Conservation (phyloP, 805 yeast genomes). For the Barnettozyma sp. region DNA sequence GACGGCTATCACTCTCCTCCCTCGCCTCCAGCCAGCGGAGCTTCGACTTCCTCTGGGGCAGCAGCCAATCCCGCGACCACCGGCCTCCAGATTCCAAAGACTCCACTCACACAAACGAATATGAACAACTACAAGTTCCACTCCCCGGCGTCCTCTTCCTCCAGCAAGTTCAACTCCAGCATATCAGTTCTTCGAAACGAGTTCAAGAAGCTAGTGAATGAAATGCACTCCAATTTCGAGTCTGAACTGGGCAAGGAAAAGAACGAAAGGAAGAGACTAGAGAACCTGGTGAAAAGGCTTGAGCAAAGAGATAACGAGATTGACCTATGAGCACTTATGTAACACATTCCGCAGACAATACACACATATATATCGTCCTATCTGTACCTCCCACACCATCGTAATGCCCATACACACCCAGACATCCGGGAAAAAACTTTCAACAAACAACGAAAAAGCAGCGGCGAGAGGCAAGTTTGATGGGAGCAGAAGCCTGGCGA, state of each 20-base stretch:
- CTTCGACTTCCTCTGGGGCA: no score
- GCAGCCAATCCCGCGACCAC: no score
- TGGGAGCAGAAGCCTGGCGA: no score
- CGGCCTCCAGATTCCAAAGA: conserved; percentile 16
- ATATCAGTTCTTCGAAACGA: conserved; percentile 58
- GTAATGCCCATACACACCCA: no score
- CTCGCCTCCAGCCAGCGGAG: no score
- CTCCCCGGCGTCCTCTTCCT: conserved; percentile 11
- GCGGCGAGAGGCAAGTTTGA: no score
- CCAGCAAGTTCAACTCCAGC: conserved; percentile 29
- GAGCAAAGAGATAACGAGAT: conserved; percentile 17
- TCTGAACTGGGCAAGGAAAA: conserved; percentile 51
- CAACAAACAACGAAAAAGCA: no score
- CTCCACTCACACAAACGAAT: conserved; percentile 19
- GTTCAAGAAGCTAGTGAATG: conserved; percentile 57
- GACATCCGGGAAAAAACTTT: no score
- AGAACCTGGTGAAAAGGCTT: conserved; percentile 32
- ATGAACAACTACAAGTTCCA: conserved; percentile 13
- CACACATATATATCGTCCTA: no score
- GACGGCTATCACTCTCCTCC: no score
- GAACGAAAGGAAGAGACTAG: conserved; percentile 40
- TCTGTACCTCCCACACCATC: no score
- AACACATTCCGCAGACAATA: no score
- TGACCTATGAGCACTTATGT: conserved; percentile 9
- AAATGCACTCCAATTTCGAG: conserved; percentile 57